phyloP scores from a whole-genome alignment of 1,139 yeast genomes.

The Diutina neorugosa region DNA sequence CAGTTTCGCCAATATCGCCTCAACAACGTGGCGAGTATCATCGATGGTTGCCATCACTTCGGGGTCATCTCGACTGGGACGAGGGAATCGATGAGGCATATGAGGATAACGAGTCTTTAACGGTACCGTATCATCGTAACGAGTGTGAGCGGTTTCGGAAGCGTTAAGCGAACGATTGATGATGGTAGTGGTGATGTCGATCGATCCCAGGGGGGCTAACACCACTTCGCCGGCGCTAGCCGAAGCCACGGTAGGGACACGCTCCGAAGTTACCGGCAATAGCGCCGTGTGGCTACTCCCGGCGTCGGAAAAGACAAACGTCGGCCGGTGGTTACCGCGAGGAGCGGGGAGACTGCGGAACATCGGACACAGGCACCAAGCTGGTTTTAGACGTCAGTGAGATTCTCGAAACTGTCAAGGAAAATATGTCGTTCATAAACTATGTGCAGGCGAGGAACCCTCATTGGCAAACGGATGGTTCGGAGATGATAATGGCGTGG shows the following conservation, averaged over 20 bases:
- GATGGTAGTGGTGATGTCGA: background rate
- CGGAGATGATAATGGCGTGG: too few relatives aligned
- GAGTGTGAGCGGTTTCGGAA: background rate
- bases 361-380: too few relatives aligned
- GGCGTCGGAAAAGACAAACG: background rate
- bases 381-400: too few relatives aligned
- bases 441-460: too few relatives aligned
- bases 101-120: constrained; percentile 27
- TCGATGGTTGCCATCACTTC: constrained; percentile 13
- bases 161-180: background rate
- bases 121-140: constrained; percentile 30
- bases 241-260: background rate
- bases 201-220: background rate
- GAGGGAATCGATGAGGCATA: constrained; percentile 29
- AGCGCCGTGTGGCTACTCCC: background rate
- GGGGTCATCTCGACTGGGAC: constrained; percentile 19
- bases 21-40: constrained; percentile 19
- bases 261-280: background rate
- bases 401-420: too few relatives aligned
- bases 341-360: background rate
- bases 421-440: too few relatives aligned
- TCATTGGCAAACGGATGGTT: too few relatives aligned
- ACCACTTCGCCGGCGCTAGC: background rate
- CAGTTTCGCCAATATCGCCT: constrained; percentile 11
- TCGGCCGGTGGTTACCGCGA: background rate